Percentiles rank a stretch among this genome's conserved stretches.
phyloP scores from a whole-genome alignment of 352 stramenopile genomes.

The Plasmopara viticola region DNA sequence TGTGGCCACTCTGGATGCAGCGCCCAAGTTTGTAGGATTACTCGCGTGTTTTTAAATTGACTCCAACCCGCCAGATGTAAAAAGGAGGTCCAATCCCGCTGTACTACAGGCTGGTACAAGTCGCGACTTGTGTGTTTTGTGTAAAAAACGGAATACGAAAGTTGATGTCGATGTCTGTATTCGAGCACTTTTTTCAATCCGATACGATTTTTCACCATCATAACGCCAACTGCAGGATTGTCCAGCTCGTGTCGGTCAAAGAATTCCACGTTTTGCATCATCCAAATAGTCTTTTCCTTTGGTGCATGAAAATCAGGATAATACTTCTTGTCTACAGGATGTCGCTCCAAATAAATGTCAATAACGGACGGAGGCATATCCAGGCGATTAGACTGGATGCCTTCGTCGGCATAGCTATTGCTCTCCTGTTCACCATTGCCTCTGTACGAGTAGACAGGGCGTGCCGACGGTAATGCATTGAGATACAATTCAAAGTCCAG shows the following conservation, averaged over 20 bases:
- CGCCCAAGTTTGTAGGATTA: conserved; percentile 65
- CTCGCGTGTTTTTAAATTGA: conserved; percentile 72
- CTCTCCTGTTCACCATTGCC: conserved; percentile 30
- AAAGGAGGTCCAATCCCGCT: conserved; percentile 72
- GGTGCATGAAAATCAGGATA: conserved; percentile 47
- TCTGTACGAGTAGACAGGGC: conserved; percentile 44
- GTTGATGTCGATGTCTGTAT: conserved; percentile 64
- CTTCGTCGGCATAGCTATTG: conserved; percentile 7
- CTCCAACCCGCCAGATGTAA: conserved; percentile 64
- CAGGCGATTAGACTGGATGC: conserved; percentile 15
- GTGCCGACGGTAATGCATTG: conserved; percentile 56
- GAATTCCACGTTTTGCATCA: conserved; percentile 84
- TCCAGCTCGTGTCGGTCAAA: conserved; percentile 74
- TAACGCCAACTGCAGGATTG: conserved; percentile 65
- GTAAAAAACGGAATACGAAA: conserved; percentile 77
- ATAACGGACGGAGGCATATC: conserved; percentile 67
- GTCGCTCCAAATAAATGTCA: conserved; percentile 71
- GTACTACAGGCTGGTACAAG: conserved; percentile 42
- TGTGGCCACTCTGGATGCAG: conserved; percentile 66
- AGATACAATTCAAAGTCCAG: conserved; percentile 73
- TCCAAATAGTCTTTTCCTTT: conserved; percentile 72
- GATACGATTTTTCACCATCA: conserved; percentile 80
- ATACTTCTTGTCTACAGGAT: conserved; percentile 69
- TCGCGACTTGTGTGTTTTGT: conserved; percentile 79
- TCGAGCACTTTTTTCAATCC: conserved; percentile 77